These are phyloP conservation scores for Alternaria postmessia DNA, from an alignment of 2,329 filamentous ascomycete species.

Conservation along the genomic window DNA sequence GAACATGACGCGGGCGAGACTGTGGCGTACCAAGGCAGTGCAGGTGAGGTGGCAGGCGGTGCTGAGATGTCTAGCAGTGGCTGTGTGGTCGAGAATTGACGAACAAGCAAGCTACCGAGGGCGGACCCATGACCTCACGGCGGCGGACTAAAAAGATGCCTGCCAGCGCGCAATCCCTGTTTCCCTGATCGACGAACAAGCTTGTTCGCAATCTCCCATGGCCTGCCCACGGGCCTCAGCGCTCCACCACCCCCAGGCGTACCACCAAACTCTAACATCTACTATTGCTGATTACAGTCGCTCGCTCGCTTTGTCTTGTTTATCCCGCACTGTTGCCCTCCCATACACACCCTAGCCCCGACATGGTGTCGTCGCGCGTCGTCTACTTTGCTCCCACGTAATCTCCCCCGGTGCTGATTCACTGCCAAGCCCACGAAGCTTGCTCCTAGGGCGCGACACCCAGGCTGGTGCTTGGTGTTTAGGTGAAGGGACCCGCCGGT, in stretches of 20 bases:
- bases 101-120: neutral
- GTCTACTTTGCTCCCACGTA: slow-evolving; percentile 40
- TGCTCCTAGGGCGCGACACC: slow-evolving; percentile 25
- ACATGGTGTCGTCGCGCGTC: slow-evolving; percentile 36
- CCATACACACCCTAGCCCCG: slow-evolving; percentile 8
- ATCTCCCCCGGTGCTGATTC: slow-evolving; percentile 27
- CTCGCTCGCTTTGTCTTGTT: neutral
- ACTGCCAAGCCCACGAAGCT: slow-evolving; percentile 26
- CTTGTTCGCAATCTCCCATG: slow-evolving; percentile 18
- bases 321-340: slow-evolving; percentile 10
- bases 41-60: neutral
- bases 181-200: slow-evolving; percentile 21
- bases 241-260: slow-evolving; percentile 12
- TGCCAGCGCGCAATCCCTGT: slow-evolving; percentile 25
- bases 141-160: neutral
- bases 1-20: slow-evolving; percentile 28
- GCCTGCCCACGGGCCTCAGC: slow-evolving; percentile 6
- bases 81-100: neutral
- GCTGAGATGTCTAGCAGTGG: neutral
- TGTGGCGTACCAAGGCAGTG: slow-evolving; percentile 13
- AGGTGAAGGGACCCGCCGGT: slow-evolving; percentile 10
- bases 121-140: slow-evolving; percentile 11
- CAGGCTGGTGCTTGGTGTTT: slow-evolving; percentile 13
- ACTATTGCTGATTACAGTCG: neutral
- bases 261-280: neutral